Base-by-base conservation (phyloP, 2,329 filamentous ascomycete species). In the Alternaria infectoria region DNA sequence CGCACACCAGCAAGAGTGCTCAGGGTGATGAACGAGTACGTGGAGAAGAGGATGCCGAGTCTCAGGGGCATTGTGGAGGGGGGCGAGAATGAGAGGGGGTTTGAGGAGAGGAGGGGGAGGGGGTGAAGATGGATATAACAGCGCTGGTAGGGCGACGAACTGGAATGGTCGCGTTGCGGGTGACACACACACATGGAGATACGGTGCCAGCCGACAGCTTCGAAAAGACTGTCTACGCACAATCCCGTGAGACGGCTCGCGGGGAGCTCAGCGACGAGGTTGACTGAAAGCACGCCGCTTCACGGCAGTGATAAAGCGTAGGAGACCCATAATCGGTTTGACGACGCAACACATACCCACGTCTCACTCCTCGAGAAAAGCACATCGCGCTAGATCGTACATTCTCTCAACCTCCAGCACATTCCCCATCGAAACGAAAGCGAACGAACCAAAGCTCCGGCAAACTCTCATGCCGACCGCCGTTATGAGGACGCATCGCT, bases 1-100 rank as follows among this genome's bases (percentile, higher is more conserved):
- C 68, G 76, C 3, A 81, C 79, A 60, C 80, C 74, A 12, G 62
- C 67, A 25, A 65, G 66, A 40, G 68, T 75, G 23, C 66, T 82
- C 61, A 74, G 55, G 59, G 61, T 61, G 19, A 67, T 69, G 68
- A 69, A 69, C 17, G 49, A 70, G 11, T 69, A 70, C 44, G 74
- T 78, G 2, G 66, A 69, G 21, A 55, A 40, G 21, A 64, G 59
- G 54, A 71, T 77, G 73, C 79, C 74, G 65, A 78, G 67, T 5
- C 58, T 82, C 66, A 73, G 67, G 54, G 64, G 67, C 23, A 62
- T 81, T 61, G 75, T 65, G 59, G 74, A 78, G 62, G 72, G 73
- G 50, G 62, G 61, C 54, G 66, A 66, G 19, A 21, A 19, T 6
- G 55, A 62, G 17, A 32, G 30, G 10, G 40, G n/a, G 13, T 62